Conservation (phyloP, 1,284 basidiomycete species). For the Abortiporus biennis region DNA sequence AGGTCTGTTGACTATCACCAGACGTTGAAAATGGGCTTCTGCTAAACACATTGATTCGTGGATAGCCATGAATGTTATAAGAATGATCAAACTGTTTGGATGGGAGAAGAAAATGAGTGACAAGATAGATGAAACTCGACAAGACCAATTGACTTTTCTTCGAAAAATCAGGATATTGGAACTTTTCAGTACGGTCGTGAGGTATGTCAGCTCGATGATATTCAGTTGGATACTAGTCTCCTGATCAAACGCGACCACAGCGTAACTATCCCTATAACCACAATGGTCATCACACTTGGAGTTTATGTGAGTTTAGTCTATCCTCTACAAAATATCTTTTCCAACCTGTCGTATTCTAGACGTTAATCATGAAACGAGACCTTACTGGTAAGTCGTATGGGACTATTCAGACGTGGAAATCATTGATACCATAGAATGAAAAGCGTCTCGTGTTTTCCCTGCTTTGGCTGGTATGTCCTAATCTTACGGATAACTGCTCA, state of each 20-base stretch:
- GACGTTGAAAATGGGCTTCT: neutral
- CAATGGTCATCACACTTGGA: slow-evolving; percentile 64
- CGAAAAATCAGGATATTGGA: slow-evolving; percentile 31
- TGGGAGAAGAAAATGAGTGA: slow-evolving; percentile 42
- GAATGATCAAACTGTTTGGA: slow-evolving; percentile 55
- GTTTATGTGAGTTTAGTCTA: slow-evolving; percentile 34
- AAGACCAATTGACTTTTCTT: slow-evolving; percentile 44
- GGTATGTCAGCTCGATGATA: slow-evolving; percentile 20
- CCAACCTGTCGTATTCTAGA: slow-evolving; percentile 18
- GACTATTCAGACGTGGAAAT: neutral
- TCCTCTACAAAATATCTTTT: neutral
- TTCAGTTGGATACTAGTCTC: neutral
- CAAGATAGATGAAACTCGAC: slow-evolving; percentile 36
- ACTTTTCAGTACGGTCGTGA: slow-evolving; percentile 26
- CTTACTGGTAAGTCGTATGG: slow-evolving; percentile 15
- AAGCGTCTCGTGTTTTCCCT: slow-evolving; percentile 1
- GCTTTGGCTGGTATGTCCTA: slow-evolving; percentile 1
- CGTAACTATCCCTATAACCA: slow-evolving; percentile 54
- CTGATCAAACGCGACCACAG: too few species aligned
- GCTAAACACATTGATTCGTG: neutral
- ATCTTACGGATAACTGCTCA: too few species aligned
- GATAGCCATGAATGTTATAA: slow-evolving; percentile 27
- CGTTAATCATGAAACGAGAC: slow-evolving; percentile 23
- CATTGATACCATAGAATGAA: neutral
- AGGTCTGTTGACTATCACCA: slow-evolving; percentile 9